Conservation (phyloP, 768 basidiomycete genomes). For the Mycena floridula region DNA sequence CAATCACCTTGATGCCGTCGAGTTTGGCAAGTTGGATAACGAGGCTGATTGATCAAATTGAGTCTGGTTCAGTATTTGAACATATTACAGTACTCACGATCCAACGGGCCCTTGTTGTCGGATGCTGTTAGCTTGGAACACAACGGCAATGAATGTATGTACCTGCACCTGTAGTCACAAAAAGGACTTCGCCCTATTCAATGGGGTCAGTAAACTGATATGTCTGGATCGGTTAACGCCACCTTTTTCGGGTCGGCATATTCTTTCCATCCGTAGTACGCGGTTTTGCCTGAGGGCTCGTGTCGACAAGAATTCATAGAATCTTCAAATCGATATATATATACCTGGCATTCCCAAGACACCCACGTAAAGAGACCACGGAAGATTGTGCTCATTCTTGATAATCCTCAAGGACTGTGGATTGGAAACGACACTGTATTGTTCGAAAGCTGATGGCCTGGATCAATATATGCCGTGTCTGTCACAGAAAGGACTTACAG, state of each 20-base stretch:
- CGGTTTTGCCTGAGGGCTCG: constrained; percentile 15
- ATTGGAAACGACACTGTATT: constrained; percentile 29
- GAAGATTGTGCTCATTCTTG: constrained; percentile 36
- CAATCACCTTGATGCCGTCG: constrained; percentile 61
- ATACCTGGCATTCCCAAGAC: constrained; percentile 51
- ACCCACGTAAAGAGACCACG: constrained; percentile 44
- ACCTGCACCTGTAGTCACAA: constrained; percentile 36
- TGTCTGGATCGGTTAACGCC: background rate
- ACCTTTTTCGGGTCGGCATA: constrained; percentile 12
- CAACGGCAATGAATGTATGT: background rate
- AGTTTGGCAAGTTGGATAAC: constrained; percentile 47
- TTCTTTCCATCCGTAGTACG: constrained; percentile 20
- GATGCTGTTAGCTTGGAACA: constrained; percentile 34
- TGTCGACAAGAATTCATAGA: background rate
- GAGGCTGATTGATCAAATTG: constrained; percentile 15
- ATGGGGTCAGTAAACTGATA: background rate
- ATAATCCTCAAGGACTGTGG: constrained; percentile 18
- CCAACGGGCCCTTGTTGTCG: constrained; percentile 52
- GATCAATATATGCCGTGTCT: background rate
- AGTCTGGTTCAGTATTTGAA: background rate
- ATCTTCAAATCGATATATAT: background rate
- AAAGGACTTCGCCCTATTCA: constrained; percentile 32
- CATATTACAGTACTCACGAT: constrained; percentile 41
- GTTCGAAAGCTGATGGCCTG: constrained; percentile 25
- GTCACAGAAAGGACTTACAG: constrained; percentile 6